Conservation (phyloP, 805 yeast species). For the Metschnikowia gelsemii region DNA sequence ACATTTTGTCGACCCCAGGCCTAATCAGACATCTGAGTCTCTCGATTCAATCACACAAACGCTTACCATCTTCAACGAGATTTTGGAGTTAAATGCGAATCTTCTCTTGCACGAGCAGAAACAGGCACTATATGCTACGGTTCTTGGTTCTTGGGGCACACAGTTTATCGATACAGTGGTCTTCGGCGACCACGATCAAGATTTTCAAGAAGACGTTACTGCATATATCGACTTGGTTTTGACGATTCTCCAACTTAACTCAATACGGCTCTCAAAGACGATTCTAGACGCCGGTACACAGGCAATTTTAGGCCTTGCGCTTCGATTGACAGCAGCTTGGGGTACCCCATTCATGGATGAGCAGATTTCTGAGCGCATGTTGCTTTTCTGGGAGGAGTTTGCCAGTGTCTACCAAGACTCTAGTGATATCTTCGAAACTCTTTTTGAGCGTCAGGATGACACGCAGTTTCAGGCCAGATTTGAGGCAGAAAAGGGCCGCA, state of each 20-base stretch:
- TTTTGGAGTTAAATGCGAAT: constrained; percentile 46
- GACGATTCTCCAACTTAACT: constrained; percentile 47
- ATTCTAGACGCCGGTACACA: constrained; percentile 36
- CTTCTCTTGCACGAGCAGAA: constrained; percentile 36
- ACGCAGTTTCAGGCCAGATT: constrained; percentile 21
- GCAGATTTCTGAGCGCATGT: constrained; percentile 47
- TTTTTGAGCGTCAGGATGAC: constrained; percentile 18
- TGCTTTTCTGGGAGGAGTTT: constrained; percentile 69
- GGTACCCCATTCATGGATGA: constrained; percentile 62
- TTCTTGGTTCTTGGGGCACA: constrained; percentile 49
- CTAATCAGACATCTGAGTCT: constrained; percentile 1
- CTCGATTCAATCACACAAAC: constrained; percentile 28
- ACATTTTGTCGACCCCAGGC: constrained; percentile 9
- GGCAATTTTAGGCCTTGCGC: constrained; percentile 46
- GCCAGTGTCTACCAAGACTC: constrained; percentile 48
- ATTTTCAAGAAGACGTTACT: constrained; percentile 34
- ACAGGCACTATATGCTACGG: constrained; percentile 26
- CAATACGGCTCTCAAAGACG: constrained; percentile 40
- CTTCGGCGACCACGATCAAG: constrained; percentile 28
- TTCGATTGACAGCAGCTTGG: constrained; percentile 55
- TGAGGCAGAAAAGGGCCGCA: constrained; percentile 30
- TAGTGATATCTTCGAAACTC: constrained; percentile 19
- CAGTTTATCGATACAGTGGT: constrained; percentile 36
- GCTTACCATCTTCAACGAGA: constrained; percentile 37
- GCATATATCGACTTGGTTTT: constrained; percentile 47